A percentile compares a stretch with the other conserved stretches of the same genome.
phyloP scores from a whole-genome alignment of 805 yeast species.

The Ogataea chonburiensis region DNA sequence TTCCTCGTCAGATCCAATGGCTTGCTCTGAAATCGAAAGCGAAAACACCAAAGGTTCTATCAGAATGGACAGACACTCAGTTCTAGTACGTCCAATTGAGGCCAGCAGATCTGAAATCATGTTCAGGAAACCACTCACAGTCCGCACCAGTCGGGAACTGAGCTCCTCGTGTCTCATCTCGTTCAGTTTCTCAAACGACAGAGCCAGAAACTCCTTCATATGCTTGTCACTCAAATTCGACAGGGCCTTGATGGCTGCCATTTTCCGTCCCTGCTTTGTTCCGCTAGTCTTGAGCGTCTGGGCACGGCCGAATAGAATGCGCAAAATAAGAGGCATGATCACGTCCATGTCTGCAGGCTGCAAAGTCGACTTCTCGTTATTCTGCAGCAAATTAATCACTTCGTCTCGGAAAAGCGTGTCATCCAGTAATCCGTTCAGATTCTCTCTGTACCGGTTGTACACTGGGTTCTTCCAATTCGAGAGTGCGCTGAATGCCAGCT shows the following conservation, averaged over 20 bases:
- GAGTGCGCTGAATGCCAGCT: constrained; percentile 66
- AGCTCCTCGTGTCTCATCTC: constrained; percentile 26
- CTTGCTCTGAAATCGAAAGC: constrained; percentile 51
- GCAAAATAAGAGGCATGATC: constrained; percentile 69
- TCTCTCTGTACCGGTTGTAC: constrained; percentile 68
- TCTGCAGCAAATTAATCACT: constrained; percentile 58
- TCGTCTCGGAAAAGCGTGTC: constrained; percentile 87
- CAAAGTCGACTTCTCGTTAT: constrained; percentile 49
- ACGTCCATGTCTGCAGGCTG: constrained; percentile 57
- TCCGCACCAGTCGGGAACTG: constrained; percentile 40
- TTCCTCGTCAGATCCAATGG: constrained; percentile 29
- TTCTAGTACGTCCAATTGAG: constrained; percentile 58
- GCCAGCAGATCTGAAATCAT: constrained; percentile 54
- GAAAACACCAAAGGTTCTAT: constrained; percentile 58
- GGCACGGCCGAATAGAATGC: constrained; percentile 85
- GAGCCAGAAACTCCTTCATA: constrained; percentile 56
- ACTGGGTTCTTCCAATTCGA: constrained; percentile 59
- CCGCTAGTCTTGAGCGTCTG: constrained; percentile 69
- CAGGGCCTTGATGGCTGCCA: constrained; percentile 63
- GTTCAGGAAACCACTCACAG: constrained; percentile 63
- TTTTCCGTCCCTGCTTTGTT: constrained; percentile 67
- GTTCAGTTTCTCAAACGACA: constrained; percentile 58
- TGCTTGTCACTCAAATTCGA: constrained; percentile 54
- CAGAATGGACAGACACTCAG: constrained; percentile 46
- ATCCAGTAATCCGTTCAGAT: constrained; percentile 71